Evolutionary conservation across 257 asterid genomes (phyloP).

Genomic region (Knoxia roxburghii): DNA sequence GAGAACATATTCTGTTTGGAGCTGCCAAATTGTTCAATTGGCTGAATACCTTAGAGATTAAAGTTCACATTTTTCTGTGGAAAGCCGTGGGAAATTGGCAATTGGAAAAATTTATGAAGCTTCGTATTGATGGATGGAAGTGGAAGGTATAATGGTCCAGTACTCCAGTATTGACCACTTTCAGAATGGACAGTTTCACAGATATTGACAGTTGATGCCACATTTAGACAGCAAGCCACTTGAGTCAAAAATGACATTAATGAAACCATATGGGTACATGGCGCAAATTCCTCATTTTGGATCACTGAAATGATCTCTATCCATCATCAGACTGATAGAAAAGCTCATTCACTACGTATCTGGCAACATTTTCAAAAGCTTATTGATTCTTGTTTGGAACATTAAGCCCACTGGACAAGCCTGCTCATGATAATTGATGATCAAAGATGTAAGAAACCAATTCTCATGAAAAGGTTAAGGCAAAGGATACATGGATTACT

Average conservation of each 20-base stretch:
- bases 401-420: not conserved
- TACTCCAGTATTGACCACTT: constrained; percentile 4
- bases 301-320: not conserved
- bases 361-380: not conserved
- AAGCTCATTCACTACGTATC: not conserved
- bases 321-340: not conserved
- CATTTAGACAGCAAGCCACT: not conserved
- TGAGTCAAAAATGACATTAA: not conserved
- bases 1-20: no score
- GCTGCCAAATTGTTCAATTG: not conserved
- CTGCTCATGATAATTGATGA: not conserved
- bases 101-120: not conserved
- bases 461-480: not conserved
- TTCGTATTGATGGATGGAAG: not conserved
- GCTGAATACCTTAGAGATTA: no score
- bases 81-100: not conserved
- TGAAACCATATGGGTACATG: not conserved
- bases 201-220: constrained; percentile 2
- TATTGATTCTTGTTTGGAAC: not conserved
- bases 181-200: constrained; percentile 5
- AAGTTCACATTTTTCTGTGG: no score
- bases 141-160: not conserved
- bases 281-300: no score
- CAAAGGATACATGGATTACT: constrained; percentile 10
- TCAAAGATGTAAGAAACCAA: not conserved